phyloP scores from a whole-genome alignment of 306 rosid genomes.

The Prosopis cineraria region DNA sequence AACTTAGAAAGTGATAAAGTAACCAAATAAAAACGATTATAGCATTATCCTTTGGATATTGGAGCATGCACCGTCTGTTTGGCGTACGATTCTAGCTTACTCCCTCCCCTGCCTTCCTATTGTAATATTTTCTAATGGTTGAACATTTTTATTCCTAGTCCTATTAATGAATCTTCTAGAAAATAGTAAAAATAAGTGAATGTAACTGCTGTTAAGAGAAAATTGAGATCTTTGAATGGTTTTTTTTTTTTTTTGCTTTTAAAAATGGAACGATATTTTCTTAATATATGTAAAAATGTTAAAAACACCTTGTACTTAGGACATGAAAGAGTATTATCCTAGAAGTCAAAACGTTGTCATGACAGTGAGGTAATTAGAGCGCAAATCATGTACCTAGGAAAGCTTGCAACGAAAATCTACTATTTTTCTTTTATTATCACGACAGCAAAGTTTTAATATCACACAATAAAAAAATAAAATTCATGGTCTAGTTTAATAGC shows the following conservation, averaged over 20 bases:
- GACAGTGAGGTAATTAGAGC: background rate
- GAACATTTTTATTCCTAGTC: too few relatives aligned
- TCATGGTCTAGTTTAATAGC: background rate
- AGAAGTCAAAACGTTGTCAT: background rate
- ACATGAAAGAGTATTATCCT: background rate
- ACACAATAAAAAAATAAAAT: constrained; percentile 7
- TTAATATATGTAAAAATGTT: too few relatives aligned
- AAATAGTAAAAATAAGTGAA: too few relatives aligned
- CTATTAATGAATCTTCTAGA: too few relatives aligned
- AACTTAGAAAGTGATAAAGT: constrained; percentile 41
- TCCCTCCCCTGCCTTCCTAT: too few relatives aligned
- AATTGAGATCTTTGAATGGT: too few relatives aligned
- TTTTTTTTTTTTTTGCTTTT: too few relatives aligned
- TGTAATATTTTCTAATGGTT: too few relatives aligned
- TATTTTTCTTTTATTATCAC: background rate
- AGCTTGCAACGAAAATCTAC: background rate
- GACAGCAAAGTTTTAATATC: background rate
- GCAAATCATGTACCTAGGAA: background rate
- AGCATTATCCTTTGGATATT: constrained; percentile 21
- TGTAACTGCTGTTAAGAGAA: too few relatives aligned
- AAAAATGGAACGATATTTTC: too few relatives aligned
- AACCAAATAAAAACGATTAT: constrained; percentile 25
- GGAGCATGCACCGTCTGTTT: constrained; percentile 44
- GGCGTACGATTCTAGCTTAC: constrained; percentile 36
- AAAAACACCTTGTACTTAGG: too few relatives aligned